phyloP scores from a whole-genome alignment of 2,329 filamentous ascomycete species.

The Cladosporium sp. region DNA sequence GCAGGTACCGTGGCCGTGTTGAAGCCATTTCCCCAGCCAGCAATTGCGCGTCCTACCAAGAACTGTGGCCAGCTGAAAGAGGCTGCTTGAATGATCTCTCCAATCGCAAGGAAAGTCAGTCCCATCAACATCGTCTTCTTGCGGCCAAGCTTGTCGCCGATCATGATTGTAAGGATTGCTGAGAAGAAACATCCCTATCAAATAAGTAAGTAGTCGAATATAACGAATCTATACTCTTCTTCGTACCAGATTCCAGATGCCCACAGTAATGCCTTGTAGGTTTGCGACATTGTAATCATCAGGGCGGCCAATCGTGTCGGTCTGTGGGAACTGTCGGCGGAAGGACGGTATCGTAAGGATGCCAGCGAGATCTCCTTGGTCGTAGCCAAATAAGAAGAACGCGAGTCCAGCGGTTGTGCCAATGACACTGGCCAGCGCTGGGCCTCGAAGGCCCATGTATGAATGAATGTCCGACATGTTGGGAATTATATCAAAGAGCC shows the following conservation, averaged over 20 bases:
- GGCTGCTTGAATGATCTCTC: slow-evolving; percentile 59
- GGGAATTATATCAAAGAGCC: background rate
- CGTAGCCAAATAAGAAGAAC: slow-evolving; percentile 55
- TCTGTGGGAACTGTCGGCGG: slow-evolving; percentile 44
- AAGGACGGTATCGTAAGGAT: slow-evolving; percentile 69
- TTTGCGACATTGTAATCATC: slow-evolving; percentile 38
- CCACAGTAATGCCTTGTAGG: slow-evolving; percentile 46
- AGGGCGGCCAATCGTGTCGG: slow-evolving; percentile 41
- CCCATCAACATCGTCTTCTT: slow-evolving; percentile 61
- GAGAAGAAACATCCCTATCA: slow-evolving; percentile 44
- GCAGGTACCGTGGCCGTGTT: slow-evolving; percentile 46
- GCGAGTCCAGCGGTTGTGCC: slow-evolving; percentile 11
- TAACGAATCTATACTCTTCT: too few relatives aligned
- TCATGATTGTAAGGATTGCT: slow-evolving; percentile 44
- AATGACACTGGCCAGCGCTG: slow-evolving; percentile 16
- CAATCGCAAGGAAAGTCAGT: slow-evolving; percentile 58
- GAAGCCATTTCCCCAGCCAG: slow-evolving; percentile 50
- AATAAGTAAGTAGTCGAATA: too few relatives aligned
- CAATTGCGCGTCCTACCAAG: slow-evolving; percentile 52
- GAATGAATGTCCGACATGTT: slow-evolving; percentile 8
- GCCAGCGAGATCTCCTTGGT: slow-evolving; percentile 51
- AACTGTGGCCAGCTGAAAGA: slow-evolving; percentile 49
- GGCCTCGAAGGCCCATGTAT: slow-evolving; percentile 20
- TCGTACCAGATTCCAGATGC: slow-evolving; percentile 37
- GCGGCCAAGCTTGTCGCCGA: slow-evolving; percentile 61